phyloP scores from a whole-genome alignment of 768 basidiomycete genomes.

The Rubroboletus satanas region DNA sequence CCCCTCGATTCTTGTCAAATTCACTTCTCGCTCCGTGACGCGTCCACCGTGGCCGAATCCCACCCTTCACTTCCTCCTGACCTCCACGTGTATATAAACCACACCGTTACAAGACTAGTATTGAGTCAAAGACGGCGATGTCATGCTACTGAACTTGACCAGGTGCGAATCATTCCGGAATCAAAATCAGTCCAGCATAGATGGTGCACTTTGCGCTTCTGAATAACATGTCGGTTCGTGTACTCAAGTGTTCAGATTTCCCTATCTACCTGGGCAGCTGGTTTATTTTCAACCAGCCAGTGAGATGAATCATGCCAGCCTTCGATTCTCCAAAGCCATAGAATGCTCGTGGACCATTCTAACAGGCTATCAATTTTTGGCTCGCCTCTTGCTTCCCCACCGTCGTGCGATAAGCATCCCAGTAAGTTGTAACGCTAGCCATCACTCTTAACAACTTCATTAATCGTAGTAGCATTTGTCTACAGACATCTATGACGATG shows the following conservation, averaged over 20 bases:
- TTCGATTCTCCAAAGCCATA: not conserved
- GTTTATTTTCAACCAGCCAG: not conserved
- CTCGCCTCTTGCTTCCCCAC: not conserved
- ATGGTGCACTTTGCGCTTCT: too few species aligned
- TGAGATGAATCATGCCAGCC: not conserved
- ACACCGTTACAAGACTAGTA: not conserved
- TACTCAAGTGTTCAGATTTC: too few species aligned
- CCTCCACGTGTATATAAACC: not conserved
- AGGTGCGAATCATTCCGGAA: not conserved
- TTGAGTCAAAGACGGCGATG: not conserved
- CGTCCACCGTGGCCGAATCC: not conserved
- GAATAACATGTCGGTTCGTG: too few species aligned
- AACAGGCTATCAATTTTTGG: not conserved
- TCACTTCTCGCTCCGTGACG: slow-evolving; percentile 30
- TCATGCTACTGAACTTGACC: not conserved
- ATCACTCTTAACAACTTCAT: not conserved
- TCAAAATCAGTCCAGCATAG: not conserved
- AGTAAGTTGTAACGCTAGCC: not conserved
- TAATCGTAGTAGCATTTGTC: not conserved
- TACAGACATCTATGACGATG: slow-evolving; percentile 9
- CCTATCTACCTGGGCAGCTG: not conserved
- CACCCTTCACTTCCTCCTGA: not conserved
- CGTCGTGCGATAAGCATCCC: not conserved
- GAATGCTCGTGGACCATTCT: not conserved
- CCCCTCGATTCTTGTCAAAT: slow-evolving; percentile 24